Evolutionary conservation across 176 grass and related monocot genomes (phyloP), one percentile per base, ranked within the genome.

Genomic region (Carex kokanica): DNA sequence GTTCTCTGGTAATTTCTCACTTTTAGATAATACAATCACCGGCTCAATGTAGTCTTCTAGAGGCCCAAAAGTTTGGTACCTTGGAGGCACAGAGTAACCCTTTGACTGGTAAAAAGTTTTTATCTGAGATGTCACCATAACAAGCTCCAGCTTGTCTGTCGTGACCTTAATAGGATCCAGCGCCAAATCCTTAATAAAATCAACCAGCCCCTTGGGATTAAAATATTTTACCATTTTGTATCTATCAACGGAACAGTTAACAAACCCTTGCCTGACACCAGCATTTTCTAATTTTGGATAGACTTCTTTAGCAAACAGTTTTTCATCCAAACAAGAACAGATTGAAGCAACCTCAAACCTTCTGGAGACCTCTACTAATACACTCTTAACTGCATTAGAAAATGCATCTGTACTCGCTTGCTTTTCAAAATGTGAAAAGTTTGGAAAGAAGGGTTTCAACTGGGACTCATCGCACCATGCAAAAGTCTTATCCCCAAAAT

Each of bases 401-500:
- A 98, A 98, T 49, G 88, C 80, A 87, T 95, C 96, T 65, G 88
- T 78, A 74, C 36, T 95, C n/a, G 86, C 91, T 85, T 95, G 96
- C 53, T 88, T 98, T 94, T 98, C 96, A 91, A 95, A 91, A 7
- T 90, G 91, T 13, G 91, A 90, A 69, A 95, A 98, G 83, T 93
- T 87, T 74, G 85, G 43, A 29, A 92, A 80, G 6, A 98, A 93
- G 82, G 89, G 93, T 84, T 95, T 98, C 85, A 98, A 62, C 80
- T 90, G 96, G 43, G 87, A 91, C 71, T 98, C 93, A 82, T 98
- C 96, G 4, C 96, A 98, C 96, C 96, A 98, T 8, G 96, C 96
- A 86, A 98, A 98, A 57, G 89, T 98, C 79, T 89, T 98, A 78
- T 98, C 96, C 54, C 93, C 96, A 71, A 95, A 98, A 88, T 95